phyloP scores from a whole-genome alignment of 2,329 filamentous ascomycete genomes.

The Aspergillus calidoustus region DNA sequence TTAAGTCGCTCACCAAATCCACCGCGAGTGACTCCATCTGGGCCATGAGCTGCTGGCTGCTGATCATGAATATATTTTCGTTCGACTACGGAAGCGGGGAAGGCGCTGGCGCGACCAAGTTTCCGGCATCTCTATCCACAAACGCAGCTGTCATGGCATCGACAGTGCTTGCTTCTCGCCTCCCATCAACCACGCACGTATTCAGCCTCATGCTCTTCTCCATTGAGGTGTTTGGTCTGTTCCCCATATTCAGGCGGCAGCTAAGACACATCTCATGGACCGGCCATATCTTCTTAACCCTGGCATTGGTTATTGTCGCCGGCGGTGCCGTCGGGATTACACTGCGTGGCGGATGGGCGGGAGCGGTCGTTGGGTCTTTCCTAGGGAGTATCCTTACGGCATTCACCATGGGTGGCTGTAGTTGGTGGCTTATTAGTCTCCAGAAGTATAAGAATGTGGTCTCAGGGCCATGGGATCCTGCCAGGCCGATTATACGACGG shows the following conservation, averaged over 20 bases:
- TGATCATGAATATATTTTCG: slow-evolving; percentile 95
- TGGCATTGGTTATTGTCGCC: slow-evolving; percentile 76
- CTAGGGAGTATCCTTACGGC: slow-evolving; percentile 75
- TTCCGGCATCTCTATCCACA: slow-evolving; percentile 74
- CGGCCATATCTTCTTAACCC: slow-evolving; percentile 78
- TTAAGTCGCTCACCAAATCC: slow-evolving; percentile 93
- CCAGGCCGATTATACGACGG: slow-evolving; percentile 65
- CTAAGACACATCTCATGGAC: slow-evolving; percentile 79
- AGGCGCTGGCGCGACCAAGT: slow-evolving; percentile 50
- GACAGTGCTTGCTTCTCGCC: slow-evolving; percentile 86
- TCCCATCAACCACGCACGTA: slow-evolving; percentile 89
- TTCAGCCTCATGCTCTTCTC: slow-evolving; percentile 95
- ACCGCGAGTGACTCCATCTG: slow-evolving; percentile 95
- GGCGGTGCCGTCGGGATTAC: slow-evolving; percentile 75
- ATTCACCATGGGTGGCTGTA: slow-evolving; percentile 87
- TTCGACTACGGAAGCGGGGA: slow-evolving; percentile 84
- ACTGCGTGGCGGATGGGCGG: slow-evolving; percentile 57
- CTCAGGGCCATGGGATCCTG: slow-evolving; percentile 95
- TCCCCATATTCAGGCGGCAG: slow-evolving; percentile 94
- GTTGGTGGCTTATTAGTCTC: slow-evolving; percentile 96
- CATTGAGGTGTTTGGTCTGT: slow-evolving; percentile 95
- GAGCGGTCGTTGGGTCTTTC: slow-evolving; percentile 72
- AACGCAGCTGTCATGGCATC: slow-evolving; percentile 97
- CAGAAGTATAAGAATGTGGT: slow-evolving; percentile 99
- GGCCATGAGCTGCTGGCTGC: slow-evolving; percentile 92